Base-by-base conservation (phyloP, 1,284 basidiomycete genomes). In the Agaricales sp. region DNA sequence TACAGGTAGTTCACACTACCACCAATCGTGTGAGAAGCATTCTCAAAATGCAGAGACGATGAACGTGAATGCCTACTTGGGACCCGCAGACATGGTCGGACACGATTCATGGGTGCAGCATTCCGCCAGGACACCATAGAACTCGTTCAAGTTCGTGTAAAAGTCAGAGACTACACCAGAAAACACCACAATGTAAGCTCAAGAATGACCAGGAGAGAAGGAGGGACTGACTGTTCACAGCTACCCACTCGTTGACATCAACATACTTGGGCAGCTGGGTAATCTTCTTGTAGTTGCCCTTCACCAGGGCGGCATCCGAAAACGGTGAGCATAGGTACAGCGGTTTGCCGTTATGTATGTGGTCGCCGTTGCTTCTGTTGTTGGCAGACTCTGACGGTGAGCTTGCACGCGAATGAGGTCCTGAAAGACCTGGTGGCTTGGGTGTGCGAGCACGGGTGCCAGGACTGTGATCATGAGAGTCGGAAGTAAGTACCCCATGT, bases 241-340 rank as follows among this genome's bases (percentile, higher is more conserved):
- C 95, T 22, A 99, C 91, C 95, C 95, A 99, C 65, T 99, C 95
- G 75, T 91, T 93, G 50, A 91, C 85, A 61, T 96, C 92, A 43
- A 92, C 87, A 59, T 94, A 97, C 67, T 96, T 97, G 6, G 95
- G 95, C 47, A 95, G 77, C 66, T 91, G 87, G 48, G 97, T 93
- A 58, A 99, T 98, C 2, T 93, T 97, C 73, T 96, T 97, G 72
- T 97, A 97, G 65, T 92, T 95, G n/a, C 95, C 95, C 67, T 97
- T 98, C 54, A 99, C 93, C 37, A 99, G 76, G 0, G 95, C 92
- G 1, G 92, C 87, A 59, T 96, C 92, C 50, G 91, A 91, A 63
- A 99, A 99, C 4, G 92, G 92, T 53, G 87, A 88, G 63, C 86
- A 93, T 21, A 95, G 76, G 61, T 93, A 95, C n/a, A 95, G 71